phyloP scores from a whole-genome alignment of 2,329 filamentous ascomycete species.

The Thielaviopsis punctulata region DNA sequence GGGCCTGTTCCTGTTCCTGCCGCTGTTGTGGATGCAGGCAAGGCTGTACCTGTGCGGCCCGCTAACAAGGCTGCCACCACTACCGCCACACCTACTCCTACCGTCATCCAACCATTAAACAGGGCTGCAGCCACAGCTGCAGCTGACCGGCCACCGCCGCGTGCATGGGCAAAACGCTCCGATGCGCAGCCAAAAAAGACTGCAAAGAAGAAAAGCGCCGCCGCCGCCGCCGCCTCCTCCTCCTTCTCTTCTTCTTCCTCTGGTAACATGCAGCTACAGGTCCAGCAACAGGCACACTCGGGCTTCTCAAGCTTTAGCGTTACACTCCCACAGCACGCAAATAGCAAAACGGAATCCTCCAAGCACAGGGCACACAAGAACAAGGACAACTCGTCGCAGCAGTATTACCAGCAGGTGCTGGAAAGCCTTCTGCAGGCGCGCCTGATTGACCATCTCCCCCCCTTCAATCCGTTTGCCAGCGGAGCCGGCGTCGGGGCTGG shows the following conservation, averaged over 20 bases:
- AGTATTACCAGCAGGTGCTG: constrained; percentile 8
- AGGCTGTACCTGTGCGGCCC: background rate
- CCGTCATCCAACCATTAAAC: too few relatives aligned
- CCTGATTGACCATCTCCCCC: background rate
- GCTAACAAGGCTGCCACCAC: background rate
- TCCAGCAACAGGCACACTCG: background rate
- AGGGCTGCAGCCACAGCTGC: background rate
- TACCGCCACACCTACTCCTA: too few relatives aligned
- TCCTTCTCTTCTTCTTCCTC: background rate
- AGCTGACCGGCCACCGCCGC: background rate
- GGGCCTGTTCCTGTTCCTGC: background rate
- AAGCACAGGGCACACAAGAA: background rate
- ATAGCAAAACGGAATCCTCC: too few relatives aligned
- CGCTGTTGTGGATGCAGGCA: background rate
- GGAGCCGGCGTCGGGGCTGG: background rate
- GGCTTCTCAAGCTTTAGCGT: constrained; percentile 8
- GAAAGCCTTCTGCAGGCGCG: constrained; percentile 6
- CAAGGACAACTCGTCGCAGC: background rate
- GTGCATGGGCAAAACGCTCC: background rate
- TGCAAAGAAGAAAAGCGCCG: constrained; percentile 3
- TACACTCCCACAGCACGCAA: background rate
- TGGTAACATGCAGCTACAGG: constrained; percentile 6
- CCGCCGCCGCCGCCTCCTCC: background rate
- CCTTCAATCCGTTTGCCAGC: background rate
- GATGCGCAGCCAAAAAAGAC: background rate